Percentiles rank a stretch among this genome's conserved stretches.
phyloP scores from a whole-genome alignment of 768 basidiomycete genomes.

The Mycena polygramma region DNA sequence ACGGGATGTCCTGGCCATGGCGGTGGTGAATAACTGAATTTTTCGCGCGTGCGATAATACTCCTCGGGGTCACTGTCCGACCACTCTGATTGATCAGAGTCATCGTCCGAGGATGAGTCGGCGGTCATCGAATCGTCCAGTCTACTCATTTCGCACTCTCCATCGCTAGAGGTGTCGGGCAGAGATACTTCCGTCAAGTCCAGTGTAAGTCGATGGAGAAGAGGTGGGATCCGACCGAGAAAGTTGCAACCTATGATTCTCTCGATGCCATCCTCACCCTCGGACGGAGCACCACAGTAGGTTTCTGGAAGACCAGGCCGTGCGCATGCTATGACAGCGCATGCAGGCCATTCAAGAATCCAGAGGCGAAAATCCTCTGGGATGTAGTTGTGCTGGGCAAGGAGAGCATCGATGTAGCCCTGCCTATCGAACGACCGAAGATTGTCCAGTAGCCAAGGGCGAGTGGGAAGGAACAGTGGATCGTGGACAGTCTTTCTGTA shows the following conservation, averaged over 20 bases:
- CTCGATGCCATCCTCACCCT: not conserved
- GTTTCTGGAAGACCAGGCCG: constrained; percentile 40
- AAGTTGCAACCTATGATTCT: constrained; percentile 8
- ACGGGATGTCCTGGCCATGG: not conserved
- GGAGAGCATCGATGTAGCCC: constrained; percentile 32
- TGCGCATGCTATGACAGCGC: constrained; percentile 38
- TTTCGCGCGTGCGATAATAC: not conserved
- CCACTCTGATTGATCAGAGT: not conserved
- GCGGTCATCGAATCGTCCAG: too few relatives aligned
- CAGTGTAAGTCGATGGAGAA: not conserved
- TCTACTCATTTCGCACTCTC: not conserved
- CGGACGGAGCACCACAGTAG: not conserved
- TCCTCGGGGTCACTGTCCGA: not conserved
- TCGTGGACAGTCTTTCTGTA: constrained; percentile 33
- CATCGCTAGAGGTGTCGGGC: not conserved
- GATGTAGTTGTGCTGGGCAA: constrained; percentile 20
- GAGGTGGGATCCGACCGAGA: constrained; percentile 4
- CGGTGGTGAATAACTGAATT: not conserved
- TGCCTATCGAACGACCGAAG: constrained; percentile 36
- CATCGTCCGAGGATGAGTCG: too few relatives aligned
- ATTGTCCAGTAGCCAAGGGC: constrained; percentile 35
- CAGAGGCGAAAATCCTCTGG: constrained; percentile 42
- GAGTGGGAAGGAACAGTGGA: constrained; percentile 38
- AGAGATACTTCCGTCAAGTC: not conserved
- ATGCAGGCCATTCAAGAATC: constrained; percentile 44